A percentile compares a stretch with the other conserved stretches of the same genome.
phyloP scores from a whole-genome alignment of 2,329 filamentous ascomycete species.

The Aureobasidium melanogenum region DNA sequence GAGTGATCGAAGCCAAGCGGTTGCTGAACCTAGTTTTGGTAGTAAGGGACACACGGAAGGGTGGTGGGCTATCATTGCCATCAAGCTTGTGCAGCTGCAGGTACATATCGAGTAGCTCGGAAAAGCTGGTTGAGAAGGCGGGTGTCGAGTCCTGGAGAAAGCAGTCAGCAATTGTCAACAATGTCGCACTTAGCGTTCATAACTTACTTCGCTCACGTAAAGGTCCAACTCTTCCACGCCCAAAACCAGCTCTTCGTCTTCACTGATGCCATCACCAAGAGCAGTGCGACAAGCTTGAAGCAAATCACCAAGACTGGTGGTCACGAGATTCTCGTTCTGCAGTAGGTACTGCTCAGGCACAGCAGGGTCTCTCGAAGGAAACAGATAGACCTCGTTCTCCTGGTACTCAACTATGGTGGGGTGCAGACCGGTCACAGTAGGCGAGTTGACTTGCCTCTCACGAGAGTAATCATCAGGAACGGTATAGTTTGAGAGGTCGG shows the following conservation, averaged over 20 bases:
- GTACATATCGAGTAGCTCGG: constrained; percentile 52
- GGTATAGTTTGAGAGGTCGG: constrained; percentile 3
- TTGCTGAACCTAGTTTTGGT: constrained; percentile 46
- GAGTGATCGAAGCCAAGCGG: constrained; percentile 43
- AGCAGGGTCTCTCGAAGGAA: constrained; percentile 46
- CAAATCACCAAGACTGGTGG: constrained; percentile 45
- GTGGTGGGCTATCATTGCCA: constrained; percentile 42
- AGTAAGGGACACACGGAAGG: constrained; percentile 47
- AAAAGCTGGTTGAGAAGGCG: constrained; percentile 42
- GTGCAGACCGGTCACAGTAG: constrained; percentile 31
- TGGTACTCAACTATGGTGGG: constrained; percentile 48
- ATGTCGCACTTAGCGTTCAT: neutral
- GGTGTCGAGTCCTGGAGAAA: constrained; percentile 39
- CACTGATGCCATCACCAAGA: constrained; percentile 45
- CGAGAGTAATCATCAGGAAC: constrained; percentile 10
- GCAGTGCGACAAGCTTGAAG: constrained; percentile 48
- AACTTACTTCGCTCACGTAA: constrained; percentile 48
- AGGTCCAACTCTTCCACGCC: constrained; percentile 47
- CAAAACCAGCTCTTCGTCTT: constrained; percentile 50
- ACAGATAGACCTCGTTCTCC: constrained; percentile 48
- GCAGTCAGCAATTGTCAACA: constrained; percentile 11
- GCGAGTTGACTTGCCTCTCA: constrained; percentile 23
- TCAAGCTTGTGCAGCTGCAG: constrained; percentile 52
- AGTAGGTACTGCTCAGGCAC: constrained; percentile 49
- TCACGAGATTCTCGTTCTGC: constrained; percentile 46